These are phyloP conservation scores for Diospyros lotus DNA, from an alignment of 148 eudicot genomes.

Conservation along the genomic window DNA sequence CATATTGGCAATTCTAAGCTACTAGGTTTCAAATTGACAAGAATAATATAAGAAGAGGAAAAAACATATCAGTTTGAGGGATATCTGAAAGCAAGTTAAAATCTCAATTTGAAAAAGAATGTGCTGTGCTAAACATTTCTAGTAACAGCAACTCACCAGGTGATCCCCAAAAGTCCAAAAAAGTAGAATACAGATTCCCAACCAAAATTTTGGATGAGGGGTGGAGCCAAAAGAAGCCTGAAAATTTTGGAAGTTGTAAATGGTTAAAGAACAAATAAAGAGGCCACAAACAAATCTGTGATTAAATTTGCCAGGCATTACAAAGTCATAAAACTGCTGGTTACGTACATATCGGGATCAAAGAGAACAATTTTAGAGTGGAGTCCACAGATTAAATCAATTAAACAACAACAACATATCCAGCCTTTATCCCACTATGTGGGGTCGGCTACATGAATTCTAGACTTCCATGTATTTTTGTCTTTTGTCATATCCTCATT, in stretches of 20 bases:
- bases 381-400: too few relatives aligned
- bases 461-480: too few relatives aligned
- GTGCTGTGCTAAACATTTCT: constrained; percentile 5
- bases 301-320: not conserved
- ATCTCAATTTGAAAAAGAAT: not conserved
- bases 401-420: too few relatives aligned
- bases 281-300: not conserved
- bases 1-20: constrained; percentile 8
- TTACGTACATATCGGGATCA: too few relatives aligned
- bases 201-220: constrained; percentile 82
- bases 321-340: not conserved
- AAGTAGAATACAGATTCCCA: constrained; percentile 97
- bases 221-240: constrained; percentile 99
- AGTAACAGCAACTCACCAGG: constrained; percentile 60
- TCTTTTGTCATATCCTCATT: too few relatives aligned
- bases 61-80: not conserved
- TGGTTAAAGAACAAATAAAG: constrained; percentile 1
- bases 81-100: not conserved
- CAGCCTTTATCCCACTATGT: too few relatives aligned
- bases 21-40: constrained; percentile 20
- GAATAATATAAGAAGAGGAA: not conserved
- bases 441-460: too few relatives aligned
- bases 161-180: constrained; percentile 77
- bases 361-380: not conserved
- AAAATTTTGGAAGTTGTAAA: constrained; percentile 12